Conservation (phyloP, 2,329 filamentous ascomycete genomes). For the Sordariomycetes sp. region DNA sequence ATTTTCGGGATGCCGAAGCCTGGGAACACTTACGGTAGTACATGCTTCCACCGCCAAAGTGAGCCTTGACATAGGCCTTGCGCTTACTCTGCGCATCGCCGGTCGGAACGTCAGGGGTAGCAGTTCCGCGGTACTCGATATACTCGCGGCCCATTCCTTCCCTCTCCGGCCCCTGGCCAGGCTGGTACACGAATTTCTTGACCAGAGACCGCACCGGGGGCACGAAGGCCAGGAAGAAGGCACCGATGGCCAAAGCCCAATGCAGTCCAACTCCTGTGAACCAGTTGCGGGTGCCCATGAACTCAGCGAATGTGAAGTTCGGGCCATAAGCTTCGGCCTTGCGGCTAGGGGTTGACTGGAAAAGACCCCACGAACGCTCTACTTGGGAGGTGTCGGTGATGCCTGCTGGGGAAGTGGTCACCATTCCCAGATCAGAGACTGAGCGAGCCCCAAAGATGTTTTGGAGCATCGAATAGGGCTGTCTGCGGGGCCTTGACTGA, state of each 20-base stretch:
- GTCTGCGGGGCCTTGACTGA: slow-evolving; percentile 9
- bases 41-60: slow-evolving; percentile 49
- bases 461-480: slow-evolving; percentile 24
- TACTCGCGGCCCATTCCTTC: slow-evolving; percentile 49
- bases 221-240: slow-evolving; percentile 31
- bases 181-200: slow-evolving; percentile 35
- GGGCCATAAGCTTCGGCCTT: slow-evolving; percentile 45
- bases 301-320: slow-evolving; percentile 51
- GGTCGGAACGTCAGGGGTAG: slow-evolving; percentile 40
- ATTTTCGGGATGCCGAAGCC: slow-evolving; percentile 4
- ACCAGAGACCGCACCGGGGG: slow-evolving; percentile 35
- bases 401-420: slow-evolving; percentile 42
- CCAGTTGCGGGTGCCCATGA: slow-evolving; percentile 39
- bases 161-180: slow-evolving; percentile 43
- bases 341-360: slow-evolving; percentile 33
- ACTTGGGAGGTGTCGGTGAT: slow-evolving; percentile 44
- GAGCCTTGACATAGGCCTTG: slow-evolving; percentile 41
- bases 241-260: slow-evolving; percentile 32
- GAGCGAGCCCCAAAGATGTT: slow-evolving; percentile 38
- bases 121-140: slow-evolving; percentile 56
- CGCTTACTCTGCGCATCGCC: slow-evolving; percentile 25
- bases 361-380: slow-evolving; percentile 54
- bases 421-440: slow-evolving; percentile 42
- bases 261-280: slow-evolving; percentile 41
- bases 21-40: slow-evolving; percentile 49